Base-by-base conservation (phyloP, 164 flowering plant species). In the Dillenia turbinata region DNA sequence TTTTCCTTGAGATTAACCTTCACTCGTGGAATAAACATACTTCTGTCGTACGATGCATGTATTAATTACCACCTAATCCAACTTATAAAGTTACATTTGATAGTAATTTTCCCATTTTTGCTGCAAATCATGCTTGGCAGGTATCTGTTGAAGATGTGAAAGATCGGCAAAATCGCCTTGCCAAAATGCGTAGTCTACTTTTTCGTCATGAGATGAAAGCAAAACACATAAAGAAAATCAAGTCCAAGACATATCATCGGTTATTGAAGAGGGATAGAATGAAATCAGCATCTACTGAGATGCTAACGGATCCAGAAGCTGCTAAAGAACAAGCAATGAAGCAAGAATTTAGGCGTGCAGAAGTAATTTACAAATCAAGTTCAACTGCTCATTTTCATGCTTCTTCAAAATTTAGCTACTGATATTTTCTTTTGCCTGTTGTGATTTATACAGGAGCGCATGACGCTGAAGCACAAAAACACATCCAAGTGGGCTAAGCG, bases 191-290 rank as follows among this genome's bases (percentile, higher is more conserved):
- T 26, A 82, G 85, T 69, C 84, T 93, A 61, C 86, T 93, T 55
- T 93, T 90, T 53, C 85, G 82, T n/a, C 94, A 90, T 73, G 98
- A 93, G 65, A 46, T 84, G 79, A 90, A 93, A 73, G 75, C 83
- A 48, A 93, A 90, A 67, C 94, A 71, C 54, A 65, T 85, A 5
- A 93, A 90, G 55, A 88, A 90, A 59, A 93, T 93, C 10, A 93
- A 93, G 72, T 90, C 98, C 15, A 93, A 88, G 74, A 77, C 87
- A 22, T 93, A 66, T 53, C 96, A 79, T 76, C 85, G 96, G 10
- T 46, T 87, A 64, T 47, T 75, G 79, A 93, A 90, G 69, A 93
- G 80, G 73, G 90, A 86, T 55, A 83, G 62, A 69, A n/a, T 65
- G 66, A 90, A 87, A 75, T 73, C 69, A 44, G 59, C 78, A 15